Evolutionary conservation across 139 green algal species (phyloP), one percentile per base, ranked within the genome.

Genomic region (Desmodesmus armatus): DNA sequence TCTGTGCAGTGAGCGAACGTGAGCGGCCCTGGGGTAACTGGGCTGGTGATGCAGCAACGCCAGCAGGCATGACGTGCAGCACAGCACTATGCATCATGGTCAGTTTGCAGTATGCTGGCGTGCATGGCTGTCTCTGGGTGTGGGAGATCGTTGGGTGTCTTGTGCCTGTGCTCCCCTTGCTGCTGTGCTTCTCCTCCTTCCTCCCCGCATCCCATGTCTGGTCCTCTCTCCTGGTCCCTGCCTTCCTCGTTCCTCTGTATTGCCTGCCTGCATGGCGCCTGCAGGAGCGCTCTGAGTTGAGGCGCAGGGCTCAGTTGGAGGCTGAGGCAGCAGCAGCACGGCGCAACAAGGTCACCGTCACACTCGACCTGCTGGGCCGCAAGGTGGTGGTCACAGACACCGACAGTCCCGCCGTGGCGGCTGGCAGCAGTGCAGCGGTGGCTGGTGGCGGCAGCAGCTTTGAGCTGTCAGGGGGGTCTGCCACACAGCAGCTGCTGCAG

Each of bases 281-380:
- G 11, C 79, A 94, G 88, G 96, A 98, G 90, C 90, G 93, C 1
- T 39, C 87, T 44, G 77, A 93, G 87, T 72, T 98, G 81, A 87
- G 87, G 67, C 63, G 84, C 65, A 87, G 88, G 35, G 69, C 92
- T 82, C 72, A 72, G 9, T 77, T 90, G 58, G 63, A 89, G 55
- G 83, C 88, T 66, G 89, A 91, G 72, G 92, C 93, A 15, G 96
- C 95, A 86, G 93, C 90, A 69, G 92, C 93, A 13, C 85, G 91
- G n/a, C 76, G 83, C 23, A 78, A 83, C 39, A 85, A 80, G 5
- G 89, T 98, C 9, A 91, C 87, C 0, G 89, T 98, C 35, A 96
- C 94, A 0, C 80, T 98, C 15, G 96, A 98, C 88, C 87, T 98
- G 27, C 85, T 98, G 21, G 96, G 96, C 0, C 87, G 96, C 5